Base-by-base conservation (phyloP, 257 asterid species). In the Coffea canephora region DNA sequence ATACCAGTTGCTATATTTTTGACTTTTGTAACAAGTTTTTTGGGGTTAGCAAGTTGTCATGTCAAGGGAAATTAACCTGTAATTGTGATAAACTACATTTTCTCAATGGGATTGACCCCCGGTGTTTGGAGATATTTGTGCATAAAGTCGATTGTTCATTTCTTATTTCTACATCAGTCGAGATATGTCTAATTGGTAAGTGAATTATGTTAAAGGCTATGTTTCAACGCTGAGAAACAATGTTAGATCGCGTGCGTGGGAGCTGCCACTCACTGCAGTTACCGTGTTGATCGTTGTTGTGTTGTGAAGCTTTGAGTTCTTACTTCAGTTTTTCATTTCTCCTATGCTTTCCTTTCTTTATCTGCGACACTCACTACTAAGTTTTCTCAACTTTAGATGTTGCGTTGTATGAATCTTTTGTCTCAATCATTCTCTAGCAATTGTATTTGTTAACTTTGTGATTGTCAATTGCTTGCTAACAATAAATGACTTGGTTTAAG, bases 201-300 rank as follows among this genome's bases (percentile, higher is more conserved):
- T 39, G 5, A 39, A 39, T 39, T 39, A 2, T 39, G 43, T 39
- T 39, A 39, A 71, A 96, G 99, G 97, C 84, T 96, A 94, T 85
- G 84, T 90, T 79, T 96, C 99, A 77, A 88, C 97, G 45, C 82
- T 94, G 88, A 92, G 99, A 86, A 96, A 96, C 89, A 94, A 90
- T 83, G 98, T 94, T 54, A 98, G 98, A 55, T 96, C 99, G 15
- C 97, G 98, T 69, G 94, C 98, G 25, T 96, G 98, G 99, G 97
- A 84, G 91, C 99, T 87, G 96, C 95, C 31, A 89, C 90, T 80
- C 96, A 89, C 72, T 96, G 98, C 88, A 96, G 99, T 86, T 93
- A 92, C 79, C 92, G 94, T 76, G 94, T 94, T 5, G 98, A 96
- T 85, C 91, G 90, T 67, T 96, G 99, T 86, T 89, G 91, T 87